Base-by-base conservation (phyloP, 2,329 filamentous ascomycete genomes). In the Diplodia scrobiculata region DNA sequence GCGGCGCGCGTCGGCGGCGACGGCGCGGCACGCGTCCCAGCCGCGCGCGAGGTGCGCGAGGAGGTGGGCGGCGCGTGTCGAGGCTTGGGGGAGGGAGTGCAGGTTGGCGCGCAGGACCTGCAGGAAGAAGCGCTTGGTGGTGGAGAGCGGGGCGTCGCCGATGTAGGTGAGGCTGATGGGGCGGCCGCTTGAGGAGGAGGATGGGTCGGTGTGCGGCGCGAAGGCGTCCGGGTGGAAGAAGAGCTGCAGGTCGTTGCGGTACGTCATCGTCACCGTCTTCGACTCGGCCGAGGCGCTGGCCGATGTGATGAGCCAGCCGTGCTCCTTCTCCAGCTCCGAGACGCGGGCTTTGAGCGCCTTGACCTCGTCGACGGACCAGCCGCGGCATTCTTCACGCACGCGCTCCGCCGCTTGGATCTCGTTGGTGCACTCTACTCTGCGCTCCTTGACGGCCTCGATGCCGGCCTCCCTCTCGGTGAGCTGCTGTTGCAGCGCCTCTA, bases 361-460 rank as follows among this genome's bases (percentile, higher is more conserved):
- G 69, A 98, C 91, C 78, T 98, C 95, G 32, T 84, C 88, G 63
- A 89, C 86, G 66, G 89, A 94, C 89, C 93, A 97, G 47, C 94
- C 93, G 63, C 93, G 87, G 75, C 90, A 96, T 72, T 96, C 91
- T 75, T 97, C 92, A 68, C 91, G 86, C 29, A 96, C 83, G 69
- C 87, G 88, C 76, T 97, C 92, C 0, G 93, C 91, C 72, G 92
- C 89, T 67, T 87, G 84, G 67, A 96, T 97, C 55, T 95, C 90
- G 32, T 86, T 84, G 34, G 89, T 73, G 70, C 85, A 92, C 71
- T 87, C 84, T 64, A 87, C 79, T 75, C 94, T 97, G 72, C 87
- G 84, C 67, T 87, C 83, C 7, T 84, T 81, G 53, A 89, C 83
- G 1, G 85, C 81, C 67, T 87, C 84, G 19, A 94, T 86, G 9